Conservation (phyloP, 2,329 filamentous ascomycete genomes). For the Endocalyx cinctus region DNA sequence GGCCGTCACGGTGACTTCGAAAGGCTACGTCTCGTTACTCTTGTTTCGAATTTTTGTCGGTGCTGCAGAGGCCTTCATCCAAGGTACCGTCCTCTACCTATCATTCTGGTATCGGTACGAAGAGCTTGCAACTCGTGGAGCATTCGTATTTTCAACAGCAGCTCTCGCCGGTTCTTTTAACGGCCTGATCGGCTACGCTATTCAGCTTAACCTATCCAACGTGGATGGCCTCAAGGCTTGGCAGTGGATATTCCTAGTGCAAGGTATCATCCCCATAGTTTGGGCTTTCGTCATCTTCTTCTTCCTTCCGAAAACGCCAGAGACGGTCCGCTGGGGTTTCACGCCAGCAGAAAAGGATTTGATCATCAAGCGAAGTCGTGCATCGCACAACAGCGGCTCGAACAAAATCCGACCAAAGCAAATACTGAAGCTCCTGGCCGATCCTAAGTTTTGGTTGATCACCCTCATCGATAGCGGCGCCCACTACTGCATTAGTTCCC, state of each 20-base stretch:
- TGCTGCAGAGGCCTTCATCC: slow-evolving; percentile 18
- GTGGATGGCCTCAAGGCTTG: no score
- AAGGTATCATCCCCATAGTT: slow-evolving; percentile 16
- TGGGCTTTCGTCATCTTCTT: slow-evolving; percentile 16
- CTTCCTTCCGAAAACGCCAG: slow-evolving; percentile 15
- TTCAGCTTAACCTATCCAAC: slow-evolving; percentile 10
- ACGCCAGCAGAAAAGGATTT: slow-evolving; percentile 14
- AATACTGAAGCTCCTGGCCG: slow-evolving; percentile 15
- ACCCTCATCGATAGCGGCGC: slow-evolving; percentile 14
- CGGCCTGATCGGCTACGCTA: slow-evolving; percentile 19
- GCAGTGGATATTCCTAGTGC: slow-evolving; percentile 13
- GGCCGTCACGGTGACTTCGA: slow-evolving; percentile 13
- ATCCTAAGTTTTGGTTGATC: slow-evolving; percentile 21
- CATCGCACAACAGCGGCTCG: slow-evolving; percentile 17
- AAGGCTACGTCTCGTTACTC: slow-evolving; percentile 11
- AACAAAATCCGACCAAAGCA: slow-evolving; percentile 8
- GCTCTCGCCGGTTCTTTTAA: slow-evolving; percentile 21
- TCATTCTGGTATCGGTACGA: slow-evolving; percentile 22
- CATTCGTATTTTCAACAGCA: slow-evolving; percentile 15
- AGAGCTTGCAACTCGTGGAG: slow-evolving; percentile 19
- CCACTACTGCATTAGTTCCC: slow-evolving; percentile 17
- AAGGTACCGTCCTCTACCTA: slow-evolving; percentile 20
- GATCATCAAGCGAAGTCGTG: slow-evolving; percentile 12
- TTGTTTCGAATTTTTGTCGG: slow-evolving; percentile 17
- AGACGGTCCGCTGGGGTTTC: slow-evolving; percentile 13